Base-by-base conservation (phyloP, 495 filamentous ascomycete species). In the Evernia prunastri region DNA sequence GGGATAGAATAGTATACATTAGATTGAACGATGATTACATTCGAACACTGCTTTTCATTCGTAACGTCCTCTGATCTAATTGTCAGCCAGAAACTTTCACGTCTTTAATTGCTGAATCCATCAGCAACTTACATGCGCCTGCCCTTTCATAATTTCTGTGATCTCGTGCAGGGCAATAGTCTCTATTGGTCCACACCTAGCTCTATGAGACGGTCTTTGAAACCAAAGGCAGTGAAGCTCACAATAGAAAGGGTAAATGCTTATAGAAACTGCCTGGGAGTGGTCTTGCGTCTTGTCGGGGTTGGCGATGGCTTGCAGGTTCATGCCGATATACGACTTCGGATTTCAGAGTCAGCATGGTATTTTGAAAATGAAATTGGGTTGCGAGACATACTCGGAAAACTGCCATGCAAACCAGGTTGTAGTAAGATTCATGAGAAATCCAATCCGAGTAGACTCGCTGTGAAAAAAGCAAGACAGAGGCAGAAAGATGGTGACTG, bases 401-500 rank as follows among this genome's bases (percentile, higher is more conserved):
- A n/a, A n/a, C n/a, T n/a, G n/a, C n/a, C n/a, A n/a, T n/a, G n/a
- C n/a, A n/a, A n/a, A n/a, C n/a, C n/a, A n/a, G n/a, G n/a, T n/a
- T n/a, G n/a, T n/a, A 39, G 36, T 39, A 11, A 11, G 36, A 39
- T 39, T 39, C 36, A 39, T n/a, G 36, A 39, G 36, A 12, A 12
- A 12, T 11, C 13, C 36, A 39, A 39, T 39, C 36, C 10, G 10
- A 39, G 36, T 39, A 39, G 36, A 39, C 36, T 39, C 10, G 13
- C 36, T 12, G 65, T 67, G 58, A 89, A 87, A 70, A 90, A 90
- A 7, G 80, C 82, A 90, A 7, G 80, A 83, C 59, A 89, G 71
- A 0, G 86, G 86, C 6, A 90, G 73, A 76, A 89, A 89, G 37
- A 89, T 71, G 56, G n/a, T n/a, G n/a, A n/a, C n/a, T n/a, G n/a